phyloP scores from a whole-genome alignment of 2,329 filamentous ascomycete species.

The Aquanectria penicillioides region DNA sequence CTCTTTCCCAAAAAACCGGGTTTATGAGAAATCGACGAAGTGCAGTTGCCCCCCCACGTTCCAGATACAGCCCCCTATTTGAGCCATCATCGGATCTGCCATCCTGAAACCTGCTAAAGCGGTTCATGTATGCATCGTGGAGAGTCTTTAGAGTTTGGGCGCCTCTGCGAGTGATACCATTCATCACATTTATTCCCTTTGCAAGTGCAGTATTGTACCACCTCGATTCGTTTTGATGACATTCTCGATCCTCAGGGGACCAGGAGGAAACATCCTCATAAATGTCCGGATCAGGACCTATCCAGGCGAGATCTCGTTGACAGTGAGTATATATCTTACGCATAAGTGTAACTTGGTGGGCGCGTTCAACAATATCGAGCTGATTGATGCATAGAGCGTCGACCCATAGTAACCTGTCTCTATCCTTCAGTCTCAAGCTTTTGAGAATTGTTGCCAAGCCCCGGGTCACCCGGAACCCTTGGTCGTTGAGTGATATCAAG shows the following conservation, averaged over 20 bases:
- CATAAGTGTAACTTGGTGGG: conserved; percentile 20
- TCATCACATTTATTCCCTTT: conserved; percentile 6
- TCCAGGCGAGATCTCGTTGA: conserved; percentile 22
- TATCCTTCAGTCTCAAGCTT: neutral
- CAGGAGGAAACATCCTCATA: no score
- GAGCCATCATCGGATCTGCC: neutral
- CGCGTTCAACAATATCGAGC: conserved; percentile 12
- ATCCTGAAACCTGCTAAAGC: no score
- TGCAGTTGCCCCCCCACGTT: fast-evolving
- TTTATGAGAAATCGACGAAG: neutral
- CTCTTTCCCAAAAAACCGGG: neutral
- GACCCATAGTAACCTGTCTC: conserved; percentile 6
- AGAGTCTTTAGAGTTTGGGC: neutral
- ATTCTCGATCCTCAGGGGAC: no score
- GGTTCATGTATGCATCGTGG: neutral
- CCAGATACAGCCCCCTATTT: neutral
- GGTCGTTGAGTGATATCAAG: neutral
- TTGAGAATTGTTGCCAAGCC: conserved; percentile 3
- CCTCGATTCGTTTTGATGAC: no score
- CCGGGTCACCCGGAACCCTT: conserved; percentile 7
- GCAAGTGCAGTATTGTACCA: no score
- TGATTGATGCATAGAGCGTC: conserved; percentile 32
- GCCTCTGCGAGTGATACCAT: neutral
- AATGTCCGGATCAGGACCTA: neutral
- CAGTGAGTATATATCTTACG: conserved; percentile 25